A percentile compares a stretch with the other conserved stretches of the same genome.
These are phyloP conservation scores for Trichoderma orchidacearum DNA, from an alignment of 495 filamentous ascomycete genomes.

Conservation along the genomic window DNA sequence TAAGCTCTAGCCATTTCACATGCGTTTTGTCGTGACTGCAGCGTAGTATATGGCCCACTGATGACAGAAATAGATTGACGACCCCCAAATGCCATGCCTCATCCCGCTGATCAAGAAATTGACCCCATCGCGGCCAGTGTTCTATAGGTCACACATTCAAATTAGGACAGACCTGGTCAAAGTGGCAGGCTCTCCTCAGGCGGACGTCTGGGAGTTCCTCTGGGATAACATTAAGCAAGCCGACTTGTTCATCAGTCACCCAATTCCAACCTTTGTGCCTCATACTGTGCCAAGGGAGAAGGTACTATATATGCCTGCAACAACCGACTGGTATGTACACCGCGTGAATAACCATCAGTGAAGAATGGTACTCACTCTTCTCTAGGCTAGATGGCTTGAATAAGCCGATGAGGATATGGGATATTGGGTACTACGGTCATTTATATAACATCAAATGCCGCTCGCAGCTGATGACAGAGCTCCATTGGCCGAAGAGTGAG, in stretches of 20 bases:
- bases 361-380: background rate
- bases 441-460: conserved; percentile 56
- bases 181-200: conserved; percentile 48
- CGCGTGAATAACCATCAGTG: background rate
- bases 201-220: conserved; percentile 63
- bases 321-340: conserved; percentile 60
- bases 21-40: background rate
- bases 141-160: conserved; percentile 78
- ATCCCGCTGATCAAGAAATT: conserved; percentile 62
- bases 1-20: conserved; percentile 19
- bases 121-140: conserved; percentile 62
- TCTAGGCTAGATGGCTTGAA: conserved; percentile 72
- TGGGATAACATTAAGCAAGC: conserved; percentile 58
- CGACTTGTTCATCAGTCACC: conserved; percentile 78
- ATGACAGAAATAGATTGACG: conserved; percentile 42
- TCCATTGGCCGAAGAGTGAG: background rate
- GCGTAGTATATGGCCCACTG: background rate
- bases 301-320: conserved; percentile 69
- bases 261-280: conserved; percentile 67
- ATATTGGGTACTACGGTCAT: conserved; percentile 61
- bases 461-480: conserved; percentile 31
- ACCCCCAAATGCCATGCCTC: conserved; percentile 77
- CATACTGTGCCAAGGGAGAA: conserved; percentile 47
- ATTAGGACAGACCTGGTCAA: conserved; percentile 62
- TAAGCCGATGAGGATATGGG: conserved; percentile 63